These are phyloP conservation scores for Dioscorea zingiberensis DNA, from an alignment of 106 monocot genomes.

Conservation along the genomic window DNA sequence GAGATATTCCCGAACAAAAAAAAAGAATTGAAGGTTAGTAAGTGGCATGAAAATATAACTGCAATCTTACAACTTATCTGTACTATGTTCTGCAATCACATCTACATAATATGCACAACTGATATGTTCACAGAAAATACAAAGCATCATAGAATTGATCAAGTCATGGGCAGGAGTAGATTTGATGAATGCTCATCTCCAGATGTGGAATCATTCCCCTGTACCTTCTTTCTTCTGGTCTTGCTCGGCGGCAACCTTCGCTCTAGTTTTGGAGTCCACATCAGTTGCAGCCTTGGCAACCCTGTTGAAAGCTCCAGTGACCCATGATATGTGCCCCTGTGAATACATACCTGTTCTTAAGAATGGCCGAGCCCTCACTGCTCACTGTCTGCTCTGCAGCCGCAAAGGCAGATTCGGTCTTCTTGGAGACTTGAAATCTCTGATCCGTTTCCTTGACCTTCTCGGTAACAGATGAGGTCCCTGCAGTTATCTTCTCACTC, in stretches of 20 bases:
- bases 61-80: too few species aligned
- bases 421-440: constrained; percentile 84
- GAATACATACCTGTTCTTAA: constrained; percentile 76
- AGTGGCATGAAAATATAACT: too few species aligned
- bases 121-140: too few species aligned
- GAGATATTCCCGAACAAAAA: too few species aligned
- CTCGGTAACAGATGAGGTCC: constrained; percentile 59
- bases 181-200: too few species aligned
- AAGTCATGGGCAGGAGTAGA: too few species aligned
- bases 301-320: constrained; percentile 62
- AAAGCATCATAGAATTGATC: too few species aligned
- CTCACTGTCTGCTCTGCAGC: constrained; percentile 84
- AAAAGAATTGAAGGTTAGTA: too few species aligned
- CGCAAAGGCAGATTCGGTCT: constrained; percentile 65
- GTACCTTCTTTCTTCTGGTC: neutral
- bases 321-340: constrained; percentile 74
- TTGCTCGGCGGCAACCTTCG: constrained; percentile 47
- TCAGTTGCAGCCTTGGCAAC: constrained; percentile 57
- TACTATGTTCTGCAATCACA: too few species aligned
- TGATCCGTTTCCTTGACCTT: constrained; percentile 89
- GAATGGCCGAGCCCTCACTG: constrained; percentile 69
- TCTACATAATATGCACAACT: too few species aligned
- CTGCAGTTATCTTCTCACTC: constrained; percentile 61
- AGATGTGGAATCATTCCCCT: too few species aligned
- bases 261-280: constrained; percentile 56